These are phyloP conservation scores for Boletus rubescentipes DNA, from an alignment of 768 basidiomycete species.

Conservation along the genomic window DNA sequence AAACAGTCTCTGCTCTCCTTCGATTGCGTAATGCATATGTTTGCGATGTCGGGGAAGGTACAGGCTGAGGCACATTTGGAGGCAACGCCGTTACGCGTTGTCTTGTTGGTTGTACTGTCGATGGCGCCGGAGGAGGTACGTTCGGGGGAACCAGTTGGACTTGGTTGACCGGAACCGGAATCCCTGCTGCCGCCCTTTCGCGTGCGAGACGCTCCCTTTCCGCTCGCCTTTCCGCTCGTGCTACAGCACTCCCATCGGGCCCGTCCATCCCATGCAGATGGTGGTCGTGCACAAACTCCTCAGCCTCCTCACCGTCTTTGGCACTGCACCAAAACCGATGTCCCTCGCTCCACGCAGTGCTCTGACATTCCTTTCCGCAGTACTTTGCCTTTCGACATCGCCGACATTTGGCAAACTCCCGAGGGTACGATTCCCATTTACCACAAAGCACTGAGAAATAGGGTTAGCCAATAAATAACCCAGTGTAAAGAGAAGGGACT, in stretches of 20 bases:
- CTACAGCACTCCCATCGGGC: constrained; percentile 11
- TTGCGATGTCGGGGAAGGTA: constrained; percentile 22
- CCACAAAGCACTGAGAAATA: constrained; percentile 79
- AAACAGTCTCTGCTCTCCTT: constrained; percentile 35
- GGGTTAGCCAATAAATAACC: not conserved
- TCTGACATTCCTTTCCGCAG: constrained; percentile 96
- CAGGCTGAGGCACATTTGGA: constrained; percentile 21
- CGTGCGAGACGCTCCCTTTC: constrained; percentile 36
- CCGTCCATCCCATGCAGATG: constrained; percentile 14
- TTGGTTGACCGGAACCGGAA: constrained; percentile 15
- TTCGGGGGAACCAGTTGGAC: constrained; percentile 13
- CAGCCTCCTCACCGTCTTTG: constrained; percentile 49
- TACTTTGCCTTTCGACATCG: constrained; percentile 98
- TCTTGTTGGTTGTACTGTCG: constrained; percentile 18
- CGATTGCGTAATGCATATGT: constrained; percentile 25
- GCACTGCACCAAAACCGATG: constrained; percentile 94
- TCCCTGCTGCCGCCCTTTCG: constrained; percentile 22
- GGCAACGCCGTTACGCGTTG: constrained; percentile 32
- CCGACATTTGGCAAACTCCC: constrained; percentile 96
- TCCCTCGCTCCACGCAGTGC: constrained; percentile 93
- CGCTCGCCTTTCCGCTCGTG: constrained; percentile 36
- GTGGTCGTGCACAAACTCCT: constrained; percentile 33
- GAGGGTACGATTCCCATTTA: constrained; percentile 86
- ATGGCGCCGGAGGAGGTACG: constrained; percentile 13
- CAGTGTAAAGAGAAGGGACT: constrained; percentile 30